These are phyloP conservation scores for Blastocystis sp. DNA, from an alignment of 352 stramenopile species.

Conservation along the genomic window DNA sequence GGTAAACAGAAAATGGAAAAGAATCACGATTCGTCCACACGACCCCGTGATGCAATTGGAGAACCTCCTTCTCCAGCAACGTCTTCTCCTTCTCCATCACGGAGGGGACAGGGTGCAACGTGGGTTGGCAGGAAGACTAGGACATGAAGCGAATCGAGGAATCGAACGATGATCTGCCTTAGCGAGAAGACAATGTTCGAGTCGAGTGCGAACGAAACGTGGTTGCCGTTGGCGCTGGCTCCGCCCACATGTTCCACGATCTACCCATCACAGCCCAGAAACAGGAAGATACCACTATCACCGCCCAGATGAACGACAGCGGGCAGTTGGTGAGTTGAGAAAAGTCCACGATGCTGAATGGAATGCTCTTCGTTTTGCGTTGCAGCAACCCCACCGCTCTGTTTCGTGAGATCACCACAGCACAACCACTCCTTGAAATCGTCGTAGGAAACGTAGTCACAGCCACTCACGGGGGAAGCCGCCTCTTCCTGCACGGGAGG, in stretches of 20 bases:
- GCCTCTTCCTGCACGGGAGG: background rate
- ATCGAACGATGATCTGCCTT: background rate
- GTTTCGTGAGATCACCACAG: background rate
- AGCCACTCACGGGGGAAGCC: background rate
- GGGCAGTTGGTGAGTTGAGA: background rate
- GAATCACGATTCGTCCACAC: background rate
- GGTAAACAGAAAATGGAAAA: conserved; percentile 16
- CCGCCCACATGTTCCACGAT: background rate
- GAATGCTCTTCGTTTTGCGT: background rate
- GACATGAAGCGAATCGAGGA: background rate
- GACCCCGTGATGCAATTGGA: background rate
- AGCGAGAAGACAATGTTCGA: background rate
- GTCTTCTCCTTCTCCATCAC: background rate
- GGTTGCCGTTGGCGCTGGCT: background rate
- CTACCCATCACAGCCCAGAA: background rate
- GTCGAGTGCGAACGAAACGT: background rate
- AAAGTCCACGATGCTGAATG: background rate
- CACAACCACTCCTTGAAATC: background rate
- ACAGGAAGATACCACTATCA: background rate
- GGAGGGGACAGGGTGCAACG: background rate
- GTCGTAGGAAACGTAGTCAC: background rate
- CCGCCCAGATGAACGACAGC: background rate
- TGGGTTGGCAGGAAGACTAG: background rate
- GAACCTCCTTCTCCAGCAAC: background rate
- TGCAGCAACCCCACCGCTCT: background rate